Evolutionary conservation across 345 rosid genomes (phyloP).

Genomic region (Cardamine resedifolia): DNA sequence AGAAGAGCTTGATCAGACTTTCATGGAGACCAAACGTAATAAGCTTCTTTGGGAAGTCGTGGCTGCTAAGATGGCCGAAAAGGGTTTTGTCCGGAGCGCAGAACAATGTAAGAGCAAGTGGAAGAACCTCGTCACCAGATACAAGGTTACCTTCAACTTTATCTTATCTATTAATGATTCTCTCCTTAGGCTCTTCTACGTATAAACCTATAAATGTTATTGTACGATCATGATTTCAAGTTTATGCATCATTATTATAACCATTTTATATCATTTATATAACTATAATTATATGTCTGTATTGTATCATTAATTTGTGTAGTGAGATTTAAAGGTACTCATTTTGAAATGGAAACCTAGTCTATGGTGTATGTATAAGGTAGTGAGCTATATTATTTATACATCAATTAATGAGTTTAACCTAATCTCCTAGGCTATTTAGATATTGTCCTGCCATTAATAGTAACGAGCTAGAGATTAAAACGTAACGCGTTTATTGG

Average conservation of each 20-base stretch:
- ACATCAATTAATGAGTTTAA: slow-evolving; percentile 16
- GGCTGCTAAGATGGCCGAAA: slow-evolving; percentile 70
- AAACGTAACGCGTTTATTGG: slow-evolving; percentile 21
- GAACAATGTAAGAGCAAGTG: slow-evolving; percentile 99
- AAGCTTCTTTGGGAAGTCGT: slow-evolving; percentile 89
- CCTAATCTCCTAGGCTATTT: slow-evolving; percentile 21
- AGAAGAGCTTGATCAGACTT: slow-evolving; percentile 81
- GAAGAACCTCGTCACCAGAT: slow-evolving; percentile 96
- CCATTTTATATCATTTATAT: background rate
- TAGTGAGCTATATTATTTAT: background rate
- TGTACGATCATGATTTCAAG: background rate
- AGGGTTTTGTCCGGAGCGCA: slow-evolving; percentile 77
- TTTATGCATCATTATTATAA: slow-evolving; percentile 1
- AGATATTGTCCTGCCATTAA: slow-evolving; percentile 12
- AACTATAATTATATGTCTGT: background rate
- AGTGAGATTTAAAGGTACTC: background rate
- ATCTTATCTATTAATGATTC: background rate
- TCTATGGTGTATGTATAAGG: slow-evolving; percentile 2
- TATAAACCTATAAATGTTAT: background rate
- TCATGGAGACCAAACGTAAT: slow-evolving; percentile 96
- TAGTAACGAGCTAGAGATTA: slow-evolving; percentile 21
- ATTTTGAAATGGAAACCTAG: slow-evolving; percentile 23
- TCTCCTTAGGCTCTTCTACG: background rate
- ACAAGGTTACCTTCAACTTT: slow-evolving; percentile 57
- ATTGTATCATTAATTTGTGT: background rate